phyloP scores from a whole-genome alignment of 1,284 basidiomycete genomes.

The Mycena citricolor region DNA sequence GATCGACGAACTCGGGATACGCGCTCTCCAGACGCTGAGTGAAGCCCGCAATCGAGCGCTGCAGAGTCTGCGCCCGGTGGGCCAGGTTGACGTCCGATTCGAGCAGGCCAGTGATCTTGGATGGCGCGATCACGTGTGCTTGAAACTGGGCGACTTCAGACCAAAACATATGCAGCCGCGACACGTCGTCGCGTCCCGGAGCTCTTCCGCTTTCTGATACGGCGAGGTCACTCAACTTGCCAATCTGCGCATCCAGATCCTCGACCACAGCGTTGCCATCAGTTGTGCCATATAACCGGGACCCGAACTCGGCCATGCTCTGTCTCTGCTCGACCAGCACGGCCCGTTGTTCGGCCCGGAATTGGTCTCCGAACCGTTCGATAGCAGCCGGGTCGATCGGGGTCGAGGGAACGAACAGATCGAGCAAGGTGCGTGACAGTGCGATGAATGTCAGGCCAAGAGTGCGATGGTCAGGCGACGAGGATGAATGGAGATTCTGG shows the following conservation, averaged over 20 bases:
- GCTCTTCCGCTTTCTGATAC: constrained; percentile 25
- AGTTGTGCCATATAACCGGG: too few relatives aligned
- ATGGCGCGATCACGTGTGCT: constrained; percentile 47
- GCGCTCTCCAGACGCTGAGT: constrained; percentile 54
- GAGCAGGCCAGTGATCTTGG: constrained; percentile 47
- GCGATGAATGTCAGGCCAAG: constrained; percentile 69
- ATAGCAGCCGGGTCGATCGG: constrained; percentile 88
- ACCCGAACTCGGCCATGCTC: too few relatives aligned
- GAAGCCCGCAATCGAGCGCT: constrained; percentile 67
- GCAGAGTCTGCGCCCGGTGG: constrained; percentile 50
- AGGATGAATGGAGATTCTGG: constrained; percentile 12
- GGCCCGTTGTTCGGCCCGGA: constrained; percentile 48
- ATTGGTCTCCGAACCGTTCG: constrained; percentile 52
- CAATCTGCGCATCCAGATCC: constrained; percentile 45
- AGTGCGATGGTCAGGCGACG: constrained; percentile 12
- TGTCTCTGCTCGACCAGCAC: constrained; percentile 53
- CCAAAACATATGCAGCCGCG: constrained; percentile 77
- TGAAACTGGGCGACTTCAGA: constrained; percentile 77
- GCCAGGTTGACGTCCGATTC: constrained; percentile 36
- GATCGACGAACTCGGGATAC: constrained; percentile 69
- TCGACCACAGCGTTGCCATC: constrained; percentile 48
- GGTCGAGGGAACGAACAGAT: constrained; percentile 82
- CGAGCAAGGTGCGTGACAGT: constrained; percentile 58
- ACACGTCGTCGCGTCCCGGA: constrained; percentile 42
- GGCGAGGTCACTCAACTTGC: constrained; percentile 28